These are phyloP conservation scores for Jamesozyma rosinii DNA, from an alignment of 805 yeast genomes.

Conservation along the genomic window DNA sequence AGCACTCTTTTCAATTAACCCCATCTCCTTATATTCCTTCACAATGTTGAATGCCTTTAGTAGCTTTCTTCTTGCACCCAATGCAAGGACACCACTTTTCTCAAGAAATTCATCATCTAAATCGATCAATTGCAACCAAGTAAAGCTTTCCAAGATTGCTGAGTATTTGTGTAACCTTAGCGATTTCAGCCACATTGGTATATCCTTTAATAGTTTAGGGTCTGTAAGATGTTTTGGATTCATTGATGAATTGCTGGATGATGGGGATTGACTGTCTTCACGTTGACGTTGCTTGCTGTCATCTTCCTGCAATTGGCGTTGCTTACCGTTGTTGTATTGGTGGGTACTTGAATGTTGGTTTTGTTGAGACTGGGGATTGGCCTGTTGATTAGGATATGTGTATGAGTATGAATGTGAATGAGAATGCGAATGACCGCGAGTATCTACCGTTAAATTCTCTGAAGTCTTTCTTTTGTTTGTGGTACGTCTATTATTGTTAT, in stretches of 20 bases:
- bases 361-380: not conserved
- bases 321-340: not conserved
- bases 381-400: not conserved
- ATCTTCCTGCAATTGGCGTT: constrained; percentile 2
- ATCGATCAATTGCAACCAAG: constrained; percentile 73
- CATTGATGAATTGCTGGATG: constrained; percentile 26
- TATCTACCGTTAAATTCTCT: constrained; percentile 7
- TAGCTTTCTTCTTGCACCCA: constrained; percentile 92
- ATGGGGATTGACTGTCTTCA: constrained; percentile 24
- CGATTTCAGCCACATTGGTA: constrained; percentile 88
- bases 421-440: not conserved
- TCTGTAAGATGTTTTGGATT: constrained; percentile 45
- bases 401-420: not conserved
- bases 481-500: constrained; percentile 1
- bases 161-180: constrained; percentile 91
- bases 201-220: constrained; percentile 52
- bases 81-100: constrained; percentile 76
- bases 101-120: constrained; percentile 62
- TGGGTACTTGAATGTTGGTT: not conserved
- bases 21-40: constrained; percentile 42
- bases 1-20: constrained; percentile 27
- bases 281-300: constrained; percentile 5
- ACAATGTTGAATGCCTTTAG: constrained; percentile 86
- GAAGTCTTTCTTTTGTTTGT: constrained; percentile 2
- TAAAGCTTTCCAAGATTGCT: constrained; percentile 60